Evolutionary conservation across 164 flowering plant species (phyloP), one percentile per base, ranked within the genome.

Genomic region (Annona cherimola): DNA sequence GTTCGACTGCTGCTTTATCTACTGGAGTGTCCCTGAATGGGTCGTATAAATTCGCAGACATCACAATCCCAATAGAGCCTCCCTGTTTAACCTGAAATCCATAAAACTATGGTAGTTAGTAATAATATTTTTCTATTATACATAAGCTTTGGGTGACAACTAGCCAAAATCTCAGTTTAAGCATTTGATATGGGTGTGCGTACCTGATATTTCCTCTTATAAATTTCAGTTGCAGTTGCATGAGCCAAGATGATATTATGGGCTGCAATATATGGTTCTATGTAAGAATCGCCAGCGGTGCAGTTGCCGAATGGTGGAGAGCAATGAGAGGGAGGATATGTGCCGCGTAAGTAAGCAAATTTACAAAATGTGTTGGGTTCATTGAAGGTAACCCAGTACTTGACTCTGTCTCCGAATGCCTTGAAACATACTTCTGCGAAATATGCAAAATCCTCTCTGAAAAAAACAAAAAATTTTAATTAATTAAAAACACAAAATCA

Each of bases 21-120:
- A 57, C 70, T 3, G 75, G 75, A n/a, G 43, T 66, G 43, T 73
- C 61, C 43, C 64, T 66, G 18, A 66, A 54, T 40, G 75, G 75
- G 42, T 73, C 70, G 42, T 66, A 73, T 70, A 69, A 66, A 44
- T 73, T 55, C 50, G 70, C 16, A 19, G 19, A 5, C 35, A 66
- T 2, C n/a, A 66, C 75, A 3, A 73, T 66, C 55, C 75, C 75
- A 3, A 73, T 66, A 19, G 41, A 66, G 12, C 75, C 70, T 41
- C 75, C 75, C 66, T 73, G 75, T 42, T 73, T 73, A 2, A 4
- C 75, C 75, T 73, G 6, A 59, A 18, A 55, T 42, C 45, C 39
- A n/a, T 4, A 57, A 42, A 5, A 12, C n/a, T n/a, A n/a, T n/a
- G n/a, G n/a, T n/a, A n/a, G n/a, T n/a, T n/a, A n/a, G n/a, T n/a